Evolutionary conservation across 2,329 filamentous ascomycete genomes (phyloP), one percentile per base, ranked within the genome.

Genomic region (Neofusicoccum parvum): DNA sequence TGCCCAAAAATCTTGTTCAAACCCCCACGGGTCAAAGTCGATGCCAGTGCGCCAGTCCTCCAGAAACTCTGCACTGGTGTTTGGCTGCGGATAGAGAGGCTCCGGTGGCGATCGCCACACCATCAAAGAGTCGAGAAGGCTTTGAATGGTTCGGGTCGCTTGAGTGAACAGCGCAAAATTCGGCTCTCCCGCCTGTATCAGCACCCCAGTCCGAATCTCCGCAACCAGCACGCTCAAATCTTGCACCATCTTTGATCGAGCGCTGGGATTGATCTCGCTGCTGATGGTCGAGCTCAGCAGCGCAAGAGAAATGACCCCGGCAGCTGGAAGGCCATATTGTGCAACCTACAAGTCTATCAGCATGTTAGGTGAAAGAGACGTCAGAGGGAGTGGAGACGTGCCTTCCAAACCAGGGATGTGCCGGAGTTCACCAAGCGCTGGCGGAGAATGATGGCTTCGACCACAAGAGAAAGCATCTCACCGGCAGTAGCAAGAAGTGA

Each of bases 311-410:
- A 76, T 69, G 17, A 76, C 73, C 0, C 76, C 76, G 5, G 75
- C 75, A 5, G 76, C 75, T 14, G 76, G 70, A 1, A 78, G 68
- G 9, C 75, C 75, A 58, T 75, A 78, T 46, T 73, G 72, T 1
- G 70, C 70, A 12, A 77, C 70, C 75, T 76, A 32, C 20, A 14
- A 20, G 3, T 11, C 12, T 1, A 20, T 49, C 10, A 49, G 46
- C 46, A 6, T 23, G 46, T 2, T 0, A 11, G 10, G 23, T 6
- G 20, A 23, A 20, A 9, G 20, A 11, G 23, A 23, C 10, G 46
- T 5, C 3, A 11, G 20, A 6, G 4, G 20, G 11, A 20, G 10
- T 3, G 10, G 46, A 11, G 72, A 75, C 74, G 66, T 65, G 73
- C 74, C 70, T 75, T 76, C 74, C 75, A 77, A 0, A 73, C 68